Evolutionary conservation across 768 basidiomycete genomes (phyloP), one percentile per base, ranked within the genome.

Genomic region (Daedaleopsis nitida): DNA sequence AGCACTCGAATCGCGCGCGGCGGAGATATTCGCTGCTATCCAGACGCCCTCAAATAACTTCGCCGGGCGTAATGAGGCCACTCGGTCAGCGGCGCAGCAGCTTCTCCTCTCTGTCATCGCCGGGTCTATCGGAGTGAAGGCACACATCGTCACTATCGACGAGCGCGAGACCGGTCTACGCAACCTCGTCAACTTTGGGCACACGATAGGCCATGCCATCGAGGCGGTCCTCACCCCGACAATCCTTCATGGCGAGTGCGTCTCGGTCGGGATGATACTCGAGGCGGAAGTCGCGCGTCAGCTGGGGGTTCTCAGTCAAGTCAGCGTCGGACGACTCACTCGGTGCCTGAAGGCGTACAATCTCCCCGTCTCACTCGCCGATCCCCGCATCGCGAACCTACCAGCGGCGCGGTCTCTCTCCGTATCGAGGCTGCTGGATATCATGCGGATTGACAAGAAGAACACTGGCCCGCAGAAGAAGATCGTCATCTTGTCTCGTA

Each of bases 171-270:
- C 95, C 0, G 93, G 97, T 21, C 83, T 99, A 44, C 92, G 97
- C 65, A 98, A 98, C 78, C 87, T 99, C 56, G 96, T 99, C 80
- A 99, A 99, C 76, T 98, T 98, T 70, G 97, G 97, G 1, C 97
- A 99, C 75, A 94, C 91, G 45, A 96, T 99, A 69, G 97, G 97
- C 0, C 97, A 99, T 77, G 97, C 96, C 16, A 96, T 98, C 69
- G 97, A 99, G 76, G 97, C 95, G 9, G 86, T 98, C 42, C 78
- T 98, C 58, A 96, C 96, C 0, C 96, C 96, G 19, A 83, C 88
- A 16, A 90, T 98, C 63, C 85, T 99, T 12, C 97, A 99, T 67
- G 97, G 97, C 45, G 97, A 99, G 75, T 98, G 96, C 68, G 88
- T 99, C 69, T 86, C 89, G 58, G 83, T 98, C 27, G 97, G 97